phyloP scores from a whole-genome alignment of 2,329 filamentous ascomycete species.

The Cytospora chrysosperma region DNA sequence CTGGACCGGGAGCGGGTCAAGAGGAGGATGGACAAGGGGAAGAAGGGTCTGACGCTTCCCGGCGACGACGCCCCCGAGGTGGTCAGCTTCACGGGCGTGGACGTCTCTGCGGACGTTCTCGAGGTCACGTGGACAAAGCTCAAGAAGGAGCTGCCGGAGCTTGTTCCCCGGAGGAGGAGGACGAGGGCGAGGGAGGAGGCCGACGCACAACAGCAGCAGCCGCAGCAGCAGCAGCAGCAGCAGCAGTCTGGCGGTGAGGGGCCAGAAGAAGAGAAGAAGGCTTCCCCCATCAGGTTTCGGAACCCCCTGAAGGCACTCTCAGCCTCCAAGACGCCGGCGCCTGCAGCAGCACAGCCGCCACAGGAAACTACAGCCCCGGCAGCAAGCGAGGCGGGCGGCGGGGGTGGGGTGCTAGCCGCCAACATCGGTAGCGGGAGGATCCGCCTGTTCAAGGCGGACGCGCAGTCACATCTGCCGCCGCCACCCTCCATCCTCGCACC shows the following conservation, averaged over 20 bases:
- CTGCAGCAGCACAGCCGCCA: conserved; percentile 13
- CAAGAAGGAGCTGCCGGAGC: conserved; percentile 40
- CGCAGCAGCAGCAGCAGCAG: conserved; percentile 28
- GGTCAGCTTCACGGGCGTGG: conserved; percentile 59
- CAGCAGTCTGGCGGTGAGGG: not conserved
- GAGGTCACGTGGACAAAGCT: conserved; percentile 56
- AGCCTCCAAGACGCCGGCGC: conserved; percentile 21
- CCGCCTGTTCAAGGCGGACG: conserved; percentile 35
- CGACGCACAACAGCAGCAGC: conserved; percentile 26
- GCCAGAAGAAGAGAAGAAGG: conserved; percentile 2
- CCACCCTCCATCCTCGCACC: conserved; percentile 25
- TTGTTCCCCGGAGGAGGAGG: conserved; percentile 25
- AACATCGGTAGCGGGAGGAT: conserved; percentile 27
- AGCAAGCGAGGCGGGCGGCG: not conserved
- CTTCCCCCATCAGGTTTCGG: not conserved
- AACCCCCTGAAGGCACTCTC: conserved; percentile 29
- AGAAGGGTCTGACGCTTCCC: conserved; percentile 22
- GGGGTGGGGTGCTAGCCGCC: conserved; percentile 22
- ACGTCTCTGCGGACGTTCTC: conserved; percentile 61
- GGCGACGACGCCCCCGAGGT: conserved; percentile 36
- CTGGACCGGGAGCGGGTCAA: conserved; percentile 27
- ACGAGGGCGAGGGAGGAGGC: not conserved
- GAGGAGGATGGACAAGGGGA: conserved; percentile 22
- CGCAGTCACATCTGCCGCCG: conserved; percentile 28
- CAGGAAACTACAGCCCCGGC: conserved; percentile 1